Percentiles rank a stretch among this genome's conserved stretches.
Conservation (phyloP, 2,329 filamentous ascomycete species). For the Epichloe baconii region DNA sequence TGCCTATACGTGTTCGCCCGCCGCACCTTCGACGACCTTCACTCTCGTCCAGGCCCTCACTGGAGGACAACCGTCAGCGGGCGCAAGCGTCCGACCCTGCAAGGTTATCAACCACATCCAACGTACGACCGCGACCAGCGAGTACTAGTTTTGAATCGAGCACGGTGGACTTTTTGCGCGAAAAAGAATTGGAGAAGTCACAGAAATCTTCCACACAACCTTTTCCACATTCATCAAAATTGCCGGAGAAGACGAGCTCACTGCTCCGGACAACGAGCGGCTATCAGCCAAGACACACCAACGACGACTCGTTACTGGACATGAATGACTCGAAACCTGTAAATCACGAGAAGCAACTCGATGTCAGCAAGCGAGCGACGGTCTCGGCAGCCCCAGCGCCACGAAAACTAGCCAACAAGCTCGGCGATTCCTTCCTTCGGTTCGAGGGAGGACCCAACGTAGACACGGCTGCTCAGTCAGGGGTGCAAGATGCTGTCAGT, state of each 20-base stretch:
- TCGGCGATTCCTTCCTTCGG: constrained; percentile 84
- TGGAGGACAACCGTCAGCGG: constrained; percentile 12
- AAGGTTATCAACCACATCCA: constrained; percentile 19
- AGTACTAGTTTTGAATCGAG: constrained; percentile 78
- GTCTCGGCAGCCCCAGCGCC: constrained; percentile 59
- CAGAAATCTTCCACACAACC: constrained; percentile 13
- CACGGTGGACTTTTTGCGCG: constrained; percentile 62
- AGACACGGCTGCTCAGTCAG: not conserved
- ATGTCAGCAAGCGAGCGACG: constrained; percentile 55
- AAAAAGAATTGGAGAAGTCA: constrained; percentile 47
- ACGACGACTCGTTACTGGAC: constrained; percentile 57
- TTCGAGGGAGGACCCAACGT: constrained; percentile 51
- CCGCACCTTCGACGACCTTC: constrained; percentile 13
- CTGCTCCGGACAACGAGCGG: not conserved
- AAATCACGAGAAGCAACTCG: constrained; percentile 30
- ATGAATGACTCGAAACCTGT: constrained; percentile 54
- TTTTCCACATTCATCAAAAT: not conserved
- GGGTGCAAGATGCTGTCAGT: constrained; percentile 7
- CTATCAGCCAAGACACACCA: not conserved
- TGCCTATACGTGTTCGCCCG: constrained; percentile 12
- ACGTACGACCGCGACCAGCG: constrained; percentile 51
- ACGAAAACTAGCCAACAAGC: constrained; percentile 79
- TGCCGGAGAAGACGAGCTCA: not conserved
- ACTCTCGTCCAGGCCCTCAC: constrained; percentile 9
- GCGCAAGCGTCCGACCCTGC: constrained; percentile 10